Conservation (phyloP, 257 asterid species). For the Penstemon barbatus region DNA sequence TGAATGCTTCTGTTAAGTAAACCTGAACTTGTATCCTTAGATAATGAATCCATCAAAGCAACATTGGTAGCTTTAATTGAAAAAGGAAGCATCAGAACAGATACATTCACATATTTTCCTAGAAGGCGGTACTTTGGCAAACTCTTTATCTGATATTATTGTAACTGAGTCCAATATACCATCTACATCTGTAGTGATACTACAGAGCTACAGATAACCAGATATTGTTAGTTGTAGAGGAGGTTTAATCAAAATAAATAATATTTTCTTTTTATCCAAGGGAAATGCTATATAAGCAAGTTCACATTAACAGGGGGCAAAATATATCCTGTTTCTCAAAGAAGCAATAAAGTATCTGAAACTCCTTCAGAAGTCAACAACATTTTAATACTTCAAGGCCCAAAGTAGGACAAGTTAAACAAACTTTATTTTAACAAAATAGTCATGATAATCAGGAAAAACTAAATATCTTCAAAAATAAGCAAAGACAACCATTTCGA, state of each 20-base stretch:
- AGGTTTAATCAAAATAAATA: no score
- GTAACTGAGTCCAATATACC: neutral
- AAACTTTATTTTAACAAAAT: neutral
- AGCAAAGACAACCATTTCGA: neutral
- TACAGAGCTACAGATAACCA: neutral
- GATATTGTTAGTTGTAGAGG: neutral
- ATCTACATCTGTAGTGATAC: neutral
- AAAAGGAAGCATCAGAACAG: neutral
- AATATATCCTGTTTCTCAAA: neutral
- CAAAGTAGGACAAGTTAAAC: neutral
- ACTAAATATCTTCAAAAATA: no score
- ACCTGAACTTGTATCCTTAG: neutral
- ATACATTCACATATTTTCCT: constrained; percentile 4
- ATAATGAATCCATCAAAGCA: neutral
- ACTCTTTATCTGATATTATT: constrained; percentile 1
- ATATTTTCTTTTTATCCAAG: neutral
- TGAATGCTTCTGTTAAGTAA: neutral
- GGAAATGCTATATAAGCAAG: neutral
- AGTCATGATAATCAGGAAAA: neutral
- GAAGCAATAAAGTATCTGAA: neutral
- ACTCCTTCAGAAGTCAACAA: neutral
- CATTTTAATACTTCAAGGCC: neutral
- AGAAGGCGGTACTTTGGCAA: neutral
- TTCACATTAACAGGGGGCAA: neutral
- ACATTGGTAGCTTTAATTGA: constrained; percentile 14